Evolutionary conservation across 2,329 filamentous ascomycete species (phyloP).

Genomic region (Tolypocladium cylindrosporum): DNA sequence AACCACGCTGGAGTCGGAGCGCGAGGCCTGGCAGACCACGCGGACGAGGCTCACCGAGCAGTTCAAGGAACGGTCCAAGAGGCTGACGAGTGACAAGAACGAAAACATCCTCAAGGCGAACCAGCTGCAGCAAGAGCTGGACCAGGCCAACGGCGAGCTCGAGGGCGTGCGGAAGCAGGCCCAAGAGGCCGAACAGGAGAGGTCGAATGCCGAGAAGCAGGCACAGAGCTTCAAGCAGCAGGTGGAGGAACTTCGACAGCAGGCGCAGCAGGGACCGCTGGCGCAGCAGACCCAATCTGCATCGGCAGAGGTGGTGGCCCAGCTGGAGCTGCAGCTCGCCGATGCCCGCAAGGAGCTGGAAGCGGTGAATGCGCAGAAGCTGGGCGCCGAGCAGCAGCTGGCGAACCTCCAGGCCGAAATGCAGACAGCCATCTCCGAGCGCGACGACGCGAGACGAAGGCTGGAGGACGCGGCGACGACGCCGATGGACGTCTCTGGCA

Average conservation of each 20-base stretch:
- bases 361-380: slow-evolving; percentile 56
- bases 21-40: slow-evolving; percentile 40
- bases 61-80: slow-evolving; percentile 50
- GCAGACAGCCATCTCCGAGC: slow-evolving; percentile 48
- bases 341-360: slow-evolving; percentile 52
- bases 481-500: slow-evolving; percentile 3
- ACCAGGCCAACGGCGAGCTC: slow-evolving; percentile 42
- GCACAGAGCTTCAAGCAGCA: slow-evolving; percentile 32
- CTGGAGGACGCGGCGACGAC: slow-evolving; percentile 20
- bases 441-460: slow-evolving; percentile 46
- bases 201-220: slow-evolving; percentile 29
- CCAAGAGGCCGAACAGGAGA: slow-evolving; percentile 21
- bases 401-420: slow-evolving; percentile 47
- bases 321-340: slow-evolving; percentile 39
- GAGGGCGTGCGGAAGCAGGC: slow-evolving; percentile 32
- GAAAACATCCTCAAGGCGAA: slow-evolving; percentile 42
- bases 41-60: slow-evolving; percentile 49
- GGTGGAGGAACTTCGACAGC: slow-evolving; percentile 24
- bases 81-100: slow-evolving; percentile 43
- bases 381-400: slow-evolving; percentile 55
- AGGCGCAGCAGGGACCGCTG: slow-evolving; percentile 16
- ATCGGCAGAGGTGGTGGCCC: slow-evolving; percentile 35
- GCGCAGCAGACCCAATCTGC: slow-evolving; percentile 24
- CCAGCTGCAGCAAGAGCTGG: slow-evolving; percentile 39
- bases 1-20: slow-evolving; percentile 41